Evolutionary conservation across 768 basidiomycete species (phyloP), one percentile per base, ranked within the genome.

Genomic region (Dioszegia hungarica): DNA sequence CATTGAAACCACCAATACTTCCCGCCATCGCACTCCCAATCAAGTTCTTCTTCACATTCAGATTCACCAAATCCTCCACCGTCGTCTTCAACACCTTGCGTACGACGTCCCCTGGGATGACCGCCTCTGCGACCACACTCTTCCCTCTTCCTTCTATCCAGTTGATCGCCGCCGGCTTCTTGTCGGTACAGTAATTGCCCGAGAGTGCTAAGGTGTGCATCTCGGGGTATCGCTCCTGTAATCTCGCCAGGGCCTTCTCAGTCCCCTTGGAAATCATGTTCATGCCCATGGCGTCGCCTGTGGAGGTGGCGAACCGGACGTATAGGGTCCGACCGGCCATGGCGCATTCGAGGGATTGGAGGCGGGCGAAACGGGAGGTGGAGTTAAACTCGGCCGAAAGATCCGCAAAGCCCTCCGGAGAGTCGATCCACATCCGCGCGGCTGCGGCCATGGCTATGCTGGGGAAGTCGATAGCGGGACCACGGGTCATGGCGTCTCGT

Each of bases 211-310:
- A 82, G 38, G 91, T 85, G 54, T 84, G 77, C 93, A 97, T 97
- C 59, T 86, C 85, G 3, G 94, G 94, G 80, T 90, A 99, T 67
- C 85, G 77, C 47, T 80, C 80, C 64, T 82, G 81, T 56, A 80
- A 68, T 20, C 81, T 82, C 68, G 87, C 90, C 12, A 99, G 82
- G 20, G 92, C 92, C 77, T 88, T 89, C 79, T 98, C 95, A 10
- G 91, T 92, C 2, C 93, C 95, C 78, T 99, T 99, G 9, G 88
- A 89, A 72, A 98, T 95, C 95, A 98, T 99, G 81, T 99, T 99
- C 95, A 99, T 99, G 17, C 95, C 95, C 94, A 98, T 99, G 38
- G 95, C 94, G 70, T 98, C 94, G 28, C 93, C 95, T 0, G 95
- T 98, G 53, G 84, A 85, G 14, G 92, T 95, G 57, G 88, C 88